Evolutionary conservation across 2,329 filamentous ascomycete genomes (phyloP).

Genomic region (Colletotrichum siamense): DNA sequence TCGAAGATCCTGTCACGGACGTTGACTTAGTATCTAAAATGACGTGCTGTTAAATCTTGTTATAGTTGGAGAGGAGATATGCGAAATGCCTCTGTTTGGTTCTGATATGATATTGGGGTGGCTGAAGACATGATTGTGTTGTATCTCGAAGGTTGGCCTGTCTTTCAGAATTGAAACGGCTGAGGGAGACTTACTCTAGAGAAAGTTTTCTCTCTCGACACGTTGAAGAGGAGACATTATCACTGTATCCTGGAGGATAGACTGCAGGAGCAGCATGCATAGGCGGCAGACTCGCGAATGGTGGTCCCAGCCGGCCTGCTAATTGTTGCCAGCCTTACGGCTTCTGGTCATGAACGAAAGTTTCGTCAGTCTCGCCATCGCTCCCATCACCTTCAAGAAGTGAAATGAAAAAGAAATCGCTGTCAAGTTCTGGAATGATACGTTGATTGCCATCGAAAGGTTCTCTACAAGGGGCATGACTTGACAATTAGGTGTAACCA

Average conservation of each 20-base stretch:
- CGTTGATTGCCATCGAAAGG: rapidly evolving
- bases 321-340: too few relatives aligned
- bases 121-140: background rate
- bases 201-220: too few relatives aligned
- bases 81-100: background rate
- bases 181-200: too few relatives aligned
- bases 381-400: background rate
- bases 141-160: too few relatives aligned
- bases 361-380: background rate
- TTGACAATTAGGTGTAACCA: rapidly evolving
- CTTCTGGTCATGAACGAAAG: background rate
- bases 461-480: rapidly evolving
- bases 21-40: rapidly evolving
- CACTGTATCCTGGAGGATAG: too few relatives aligned
- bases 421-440: background rate
- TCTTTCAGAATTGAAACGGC: too few relatives aligned
- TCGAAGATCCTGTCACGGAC: too few relatives aligned
- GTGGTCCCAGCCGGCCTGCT: background rate
- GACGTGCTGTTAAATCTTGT: rapidly evolving
- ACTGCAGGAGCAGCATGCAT: too few relatives aligned
- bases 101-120: background rate
- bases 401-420: background rate
- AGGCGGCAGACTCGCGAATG: too few relatives aligned
- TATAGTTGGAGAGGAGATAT: too few relatives aligned
- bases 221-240: too few relatives aligned